Evolutionary conservation across 1,139 yeast genomes (phyloP).

Genomic region (Yamadazyma buinensis): DNA sequence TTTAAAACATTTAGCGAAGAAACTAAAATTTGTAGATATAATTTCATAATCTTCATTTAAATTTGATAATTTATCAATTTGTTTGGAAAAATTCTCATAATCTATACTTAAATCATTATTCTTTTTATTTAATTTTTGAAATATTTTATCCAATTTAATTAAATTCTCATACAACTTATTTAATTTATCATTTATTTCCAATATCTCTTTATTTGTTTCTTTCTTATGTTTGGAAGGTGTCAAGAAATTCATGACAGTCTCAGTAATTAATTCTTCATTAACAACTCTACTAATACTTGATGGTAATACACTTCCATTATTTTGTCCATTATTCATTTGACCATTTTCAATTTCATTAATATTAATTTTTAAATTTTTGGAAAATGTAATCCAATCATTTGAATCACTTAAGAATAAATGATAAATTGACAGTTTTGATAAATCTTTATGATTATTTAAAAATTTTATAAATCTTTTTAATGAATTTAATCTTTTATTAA

Average conservation of each 20-base stretch:
- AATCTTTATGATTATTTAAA: slow-evolving; percentile 66
- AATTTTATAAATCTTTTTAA: slow-evolving; percentile 72
- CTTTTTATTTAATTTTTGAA: slow-evolving; percentile 66
- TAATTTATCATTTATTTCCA: slow-evolving; percentile 78
- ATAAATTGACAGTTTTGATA: slow-evolving; percentile 68
- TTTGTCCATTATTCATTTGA: slow-evolving; percentile 2
- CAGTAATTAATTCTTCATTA: slow-evolving; percentile 67
- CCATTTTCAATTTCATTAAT: slow-evolving; percentile 20
- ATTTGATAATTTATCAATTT: slow-evolving; percentile 65
- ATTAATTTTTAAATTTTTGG: slow-evolving; percentile 52
- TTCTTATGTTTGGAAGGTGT: slow-evolving; percentile 66
- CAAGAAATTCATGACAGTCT: slow-evolving; percentile 87
- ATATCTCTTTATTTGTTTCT: slow-evolving; percentile 72
- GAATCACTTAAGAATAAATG: slow-evolving; percentile 73
- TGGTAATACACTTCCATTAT: slow-evolving; percentile 11
- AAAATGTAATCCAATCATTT: slow-evolving; percentile 79
- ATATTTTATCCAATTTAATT: slow-evolving; percentile 71
- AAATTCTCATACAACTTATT: slow-evolving; percentile 84
- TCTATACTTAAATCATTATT: slow-evolving; percentile 73
- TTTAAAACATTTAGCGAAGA: slow-evolving; percentile 45
- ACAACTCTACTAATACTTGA: slow-evolving; percentile 41
- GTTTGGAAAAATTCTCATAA: slow-evolving; percentile 66
- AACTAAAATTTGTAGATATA: slow-evolving; percentile 31
- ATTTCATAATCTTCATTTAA: slow-evolving; percentile 21
- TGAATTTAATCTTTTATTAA: slow-evolving; percentile 79